Evolutionary conservation across 1,139 yeast species (phyloP).

Genomic region (Blastobotrys aristatus): DNA sequence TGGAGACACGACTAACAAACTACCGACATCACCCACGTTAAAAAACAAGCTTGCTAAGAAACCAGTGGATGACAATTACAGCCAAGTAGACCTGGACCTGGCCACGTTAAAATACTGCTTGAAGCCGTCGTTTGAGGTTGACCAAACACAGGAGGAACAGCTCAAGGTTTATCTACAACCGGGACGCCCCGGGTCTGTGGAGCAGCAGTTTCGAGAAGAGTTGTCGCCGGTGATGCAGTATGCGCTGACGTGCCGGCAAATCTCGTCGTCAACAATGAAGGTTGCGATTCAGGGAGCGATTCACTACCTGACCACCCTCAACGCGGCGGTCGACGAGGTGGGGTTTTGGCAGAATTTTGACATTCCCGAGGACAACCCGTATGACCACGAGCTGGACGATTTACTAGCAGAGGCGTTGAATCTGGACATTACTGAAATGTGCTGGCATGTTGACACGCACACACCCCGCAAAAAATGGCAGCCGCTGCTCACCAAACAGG

Average conservation of each 20-base stretch:
- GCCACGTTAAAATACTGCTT: constrained; percentile 2
- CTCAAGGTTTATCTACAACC: background rate
- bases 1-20: background rate
- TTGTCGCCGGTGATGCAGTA: constrained; percentile 11
- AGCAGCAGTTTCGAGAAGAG: constrained; percentile 3
- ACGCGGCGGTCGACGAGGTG: constrained; percentile 10
- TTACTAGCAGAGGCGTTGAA: constrained; percentile 8
- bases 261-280: constrained; percentile 9
- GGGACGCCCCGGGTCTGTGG: constrained; percentile 1
- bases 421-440: constrained; percentile 9
- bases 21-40: background rate
- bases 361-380: constrained; percentile 5
- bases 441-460: constrained; percentile 5
- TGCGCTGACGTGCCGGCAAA: constrained; percentile 7
- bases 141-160: constrained; percentile 3
- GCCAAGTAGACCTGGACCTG: constrained; percentile 2
- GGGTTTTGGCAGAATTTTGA: constrained; percentile 9
- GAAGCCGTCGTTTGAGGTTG: constrained; percentile 2
- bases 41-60: background rate
- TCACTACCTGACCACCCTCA: constrained; percentile 12
- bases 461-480: background rate
- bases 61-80: constrained; percentile 1
- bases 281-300: constrained; percentile 12
- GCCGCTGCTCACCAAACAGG: constrained; percentile 5
- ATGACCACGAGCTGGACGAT: constrained; percentile 8